Evolutionary conservation across 2,329 filamentous ascomycete species (phyloP), one percentile per base, ranked within the genome.

Genomic region (Dactylonectria estremocensis): DNA sequence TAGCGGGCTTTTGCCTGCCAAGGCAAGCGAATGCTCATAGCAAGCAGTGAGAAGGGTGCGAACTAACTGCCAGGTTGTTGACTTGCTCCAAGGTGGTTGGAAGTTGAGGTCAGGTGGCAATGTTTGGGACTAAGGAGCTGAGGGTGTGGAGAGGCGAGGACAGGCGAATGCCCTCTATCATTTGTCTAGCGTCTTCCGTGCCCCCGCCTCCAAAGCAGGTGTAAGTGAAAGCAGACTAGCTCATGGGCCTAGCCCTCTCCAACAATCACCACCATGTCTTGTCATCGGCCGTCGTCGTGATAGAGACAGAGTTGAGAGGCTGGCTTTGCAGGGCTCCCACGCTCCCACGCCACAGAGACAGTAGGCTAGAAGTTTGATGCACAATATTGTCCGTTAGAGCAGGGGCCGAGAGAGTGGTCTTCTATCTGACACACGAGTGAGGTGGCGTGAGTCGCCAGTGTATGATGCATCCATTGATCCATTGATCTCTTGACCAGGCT

Each of bases 91-190:
- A 70, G 67, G 63, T 68, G 73, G 69, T 76, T 76, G 69, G 72
- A 69, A 66, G 61, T 66, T 46, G 56, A 73, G 67, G 74, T 76
- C 74, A 76, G 74, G 71, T 73, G 74, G 72, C 72, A 74, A 72
- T 69, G 67, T 64, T 53, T 35, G 54, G 56, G 53, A 64, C 60
- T 65, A 71, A 14, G n/a, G n/a, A n/a, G n/a, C n/a, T 43, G 72
- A 72, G 69, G 72, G 69, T 66, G 71, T 72, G 69, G 61, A 65
- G 64, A 68, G 49, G 56, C 55, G 48, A 69, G 20, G 59, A 46
- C n/a, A n/a, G n/a, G n/a, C n/a, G n/a, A n/a, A n/a, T n/a, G n/a
- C n/a, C 11, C 35, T 46, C 33, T n/a, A 31, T 74, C 69, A 76
- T 76, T 76, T 69, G 74, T 46, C 64, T 49, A 28, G 35, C 45